Evolutionary conservation across 129 eudicot species (phyloP), one percentile per base, ranked within the genome.

Genomic region (Tagetes erecta): DNA sequence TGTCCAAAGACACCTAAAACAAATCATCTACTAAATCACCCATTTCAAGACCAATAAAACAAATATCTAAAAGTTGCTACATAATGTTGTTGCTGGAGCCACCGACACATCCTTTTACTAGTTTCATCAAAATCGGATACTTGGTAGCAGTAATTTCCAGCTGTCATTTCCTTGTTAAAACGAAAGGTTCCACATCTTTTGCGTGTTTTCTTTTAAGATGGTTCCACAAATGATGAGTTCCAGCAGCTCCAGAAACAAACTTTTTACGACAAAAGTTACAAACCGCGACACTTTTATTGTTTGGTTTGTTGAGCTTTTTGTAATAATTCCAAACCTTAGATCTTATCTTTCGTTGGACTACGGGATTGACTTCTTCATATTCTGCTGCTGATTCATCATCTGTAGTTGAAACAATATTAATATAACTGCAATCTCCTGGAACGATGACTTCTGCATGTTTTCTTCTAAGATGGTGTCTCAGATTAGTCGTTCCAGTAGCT

Each of bases 321-420:
- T 59, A 73, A 59, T 73, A 49, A 27, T 73, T 73, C 78, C 78
- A 73, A 35, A 73, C 78, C 70, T 34, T 9, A 10, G 78, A 73
- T 58, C 58, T 60, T 37, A 11, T 46, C 70, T 46, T 73, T 50
- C 55, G 3, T 35, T 35, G 70, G 36, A 13, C 46, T 10, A 49
- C 20, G 59, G 59, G 70, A 6, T n/a, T 33, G 39, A 34, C 69
- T 73, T 73, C 57, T 33, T 73, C 50, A 20, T 35, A 50, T 47
- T 7, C 71, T 3, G 47, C 49, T 63, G 64, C 49, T 38, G 64
- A 47, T 31, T 74, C 64, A 0, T 47, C 71, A 47, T 74, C 78
- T 0, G 53, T 34, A 14, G 51, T 45, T 49, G 78, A 30, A 49
- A 20, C 62, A 37, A 20, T 62, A 55, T 47, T 45, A 41, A 47